Evolutionary conservation across 1,284 basidiomycete species (phyloP).

Genomic region (Meira miltonrushii): DNA sequence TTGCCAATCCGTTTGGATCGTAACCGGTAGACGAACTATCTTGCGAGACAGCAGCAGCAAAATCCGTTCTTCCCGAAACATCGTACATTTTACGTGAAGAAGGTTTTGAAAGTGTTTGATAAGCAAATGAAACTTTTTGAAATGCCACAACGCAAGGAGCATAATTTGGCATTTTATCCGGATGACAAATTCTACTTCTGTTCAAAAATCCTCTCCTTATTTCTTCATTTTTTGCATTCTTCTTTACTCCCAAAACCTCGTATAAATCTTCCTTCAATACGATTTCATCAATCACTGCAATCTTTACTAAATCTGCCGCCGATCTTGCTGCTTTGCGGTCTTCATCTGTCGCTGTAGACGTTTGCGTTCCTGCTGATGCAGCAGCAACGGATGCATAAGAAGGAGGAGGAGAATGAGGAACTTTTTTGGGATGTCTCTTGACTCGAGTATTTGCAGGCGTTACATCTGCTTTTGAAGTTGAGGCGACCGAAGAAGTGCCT

Average conservation of each 20-base stretch:
- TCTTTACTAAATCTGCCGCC: slow-evolving; percentile 13
- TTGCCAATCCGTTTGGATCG: slow-evolving; percentile 19
- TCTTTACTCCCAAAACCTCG: slow-evolving; percentile 64
- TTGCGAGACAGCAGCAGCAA: slow-evolving; percentile 28
- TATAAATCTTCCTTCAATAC: slow-evolving; percentile 60
- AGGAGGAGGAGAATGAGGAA: slow-evolving; percentile 1
- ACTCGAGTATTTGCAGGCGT: slow-evolving; percentile 11
- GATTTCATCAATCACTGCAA: slow-evolving; percentile 12
- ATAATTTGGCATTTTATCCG: slow-evolving; percentile 76
- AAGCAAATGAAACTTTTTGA: slow-evolving; percentile 76
- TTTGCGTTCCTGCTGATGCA: background rate
- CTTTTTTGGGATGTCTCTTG: slow-evolving; percentile 13
- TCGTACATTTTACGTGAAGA: slow-evolving; percentile 68
- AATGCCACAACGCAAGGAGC: slow-evolving; percentile 71
- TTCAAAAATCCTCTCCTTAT: slow-evolving; percentile 71
- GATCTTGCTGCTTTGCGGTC: background rate
- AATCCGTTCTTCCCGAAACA: slow-evolving; percentile 49
- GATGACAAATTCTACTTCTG: slow-evolving; percentile 71
- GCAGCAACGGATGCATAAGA: slow-evolving; percentile 16
- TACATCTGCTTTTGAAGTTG: background rate
- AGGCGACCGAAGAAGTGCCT: background rate
- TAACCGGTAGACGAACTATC: slow-evolving; percentile 2
- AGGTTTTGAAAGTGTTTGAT: slow-evolving; percentile 71
- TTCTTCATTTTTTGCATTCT: slow-evolving; percentile 61
- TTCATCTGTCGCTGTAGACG: too few species aligned